Base-by-base conservation (phyloP, 129 eudicot genomes). In the Ambrosia trifida region DNA sequence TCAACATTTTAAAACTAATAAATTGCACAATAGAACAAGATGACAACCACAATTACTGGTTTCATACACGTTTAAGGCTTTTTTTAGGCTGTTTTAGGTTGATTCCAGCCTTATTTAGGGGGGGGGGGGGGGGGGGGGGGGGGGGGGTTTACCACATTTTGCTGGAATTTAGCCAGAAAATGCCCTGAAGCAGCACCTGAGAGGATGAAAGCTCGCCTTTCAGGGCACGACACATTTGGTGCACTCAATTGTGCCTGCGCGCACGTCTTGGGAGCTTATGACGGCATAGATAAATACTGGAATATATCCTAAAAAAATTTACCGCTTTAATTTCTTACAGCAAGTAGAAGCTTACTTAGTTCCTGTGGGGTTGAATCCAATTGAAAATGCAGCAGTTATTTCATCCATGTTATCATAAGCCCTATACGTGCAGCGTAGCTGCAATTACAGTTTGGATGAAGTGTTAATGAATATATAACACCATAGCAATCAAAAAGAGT, bases 371-470 rank as follows among this genome's bases (percentile, higher is more conserved):
- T 87, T 94, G 78, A 94, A 94, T 47, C 89, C 95, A 49, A 94
- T 61, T 35, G 97, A 89, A 68, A 87, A 87, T 53, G 98, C 97
- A 83, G 98, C 97, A 46, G 96, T 83, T 66, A 94, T 94, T 78
- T 94, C 98, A 81, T 94, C 98, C 98, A 94, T 84, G 65, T 86
- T 87, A 89, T 94, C 97, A 81, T 87, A 94, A 43, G 98, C 98
- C 52, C 98, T 88, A 79, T 94, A 94, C 12, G 98, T 94, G 76
- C 98, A 94, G 19, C 97, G 98, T 45, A 94, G 75, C 98, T 94
- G 90, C 76, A 87, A 70, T 73, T 57, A 18, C 73, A 54, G 40
- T 17, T 56, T 52, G 11, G 61, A 54, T 19, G n/a, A 72, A 18
- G 12, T 11, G 73, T 64, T 65, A 64, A 8, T n/a, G 20, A 30